Base-by-base conservation (phyloP, 2,329 filamentous ascomycete genomes). In the Ascochyta pisi region DNA sequence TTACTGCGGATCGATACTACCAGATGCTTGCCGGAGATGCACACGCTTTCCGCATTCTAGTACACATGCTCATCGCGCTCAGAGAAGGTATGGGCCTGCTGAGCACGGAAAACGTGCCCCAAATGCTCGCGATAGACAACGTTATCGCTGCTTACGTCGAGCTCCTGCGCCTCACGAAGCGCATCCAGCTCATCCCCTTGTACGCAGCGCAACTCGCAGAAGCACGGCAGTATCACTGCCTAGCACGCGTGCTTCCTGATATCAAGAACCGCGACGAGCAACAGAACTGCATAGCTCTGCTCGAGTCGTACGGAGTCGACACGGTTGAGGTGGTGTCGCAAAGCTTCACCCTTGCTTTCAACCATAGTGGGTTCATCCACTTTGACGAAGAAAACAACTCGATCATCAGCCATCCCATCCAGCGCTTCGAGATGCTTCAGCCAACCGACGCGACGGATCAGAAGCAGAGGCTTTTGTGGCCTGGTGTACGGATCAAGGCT, bases 141-240 rank as follows among this genome's bases (percentile, higher is more conserved):
- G 86, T 94, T 42, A 81, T 97, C 48, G 86, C 89, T 1, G 88
- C 86, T 4, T 98, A 98, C 72, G 89, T 96, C 51, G 89, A 90
- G 65, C 88, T 90, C 58, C 78, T 99, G 34, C 86, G 90, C 39
- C 82, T 89, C 42, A 85, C 86, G 15, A 86, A 87, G 31, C 85
- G 95, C 50, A 86, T 89, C 56, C 88, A 94, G 60, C 78, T 95
- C 38, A 89, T 96, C 51, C 93, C 95, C 0, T 80, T 96, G 0
- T 99, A 99, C 74, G 93, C 91, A 60, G 92, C 92, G 8, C 88
- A 91, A 65, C 81, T 99, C 12, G 82, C 85, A 9, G 78, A 82
- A 6, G 79, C 85, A 12, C 83, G 89, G 60, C 83, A 84, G 58
- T 87, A 92, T 64, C 84, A 87, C 50, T 88, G 89, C 15, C 82